These are phyloP conservation scores for Coemansia sp. DNA, from an alignment of 192 early-diverging fungal species.

Conservation along the genomic window DNA sequence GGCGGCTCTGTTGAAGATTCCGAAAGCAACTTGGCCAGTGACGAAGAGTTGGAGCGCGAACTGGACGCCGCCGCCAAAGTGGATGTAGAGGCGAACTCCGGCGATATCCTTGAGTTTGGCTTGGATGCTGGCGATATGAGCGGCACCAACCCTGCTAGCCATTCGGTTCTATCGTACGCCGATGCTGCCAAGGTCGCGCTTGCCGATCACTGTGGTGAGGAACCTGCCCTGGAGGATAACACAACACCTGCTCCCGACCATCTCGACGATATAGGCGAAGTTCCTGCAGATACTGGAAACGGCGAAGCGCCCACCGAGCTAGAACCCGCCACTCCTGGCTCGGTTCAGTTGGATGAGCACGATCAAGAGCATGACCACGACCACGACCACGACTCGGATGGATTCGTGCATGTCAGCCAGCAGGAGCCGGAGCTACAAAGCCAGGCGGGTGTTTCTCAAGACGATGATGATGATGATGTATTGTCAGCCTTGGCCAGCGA, in stretches of 20 bases:
- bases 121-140: background rate
- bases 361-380: conserved; percentile 7
- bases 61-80: background rate
- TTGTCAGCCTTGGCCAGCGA: background rate
- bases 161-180: background rate
- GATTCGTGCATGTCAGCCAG: conserved; percentile 48
- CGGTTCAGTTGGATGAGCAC: background rate
- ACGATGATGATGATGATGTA: background rate
- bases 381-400: conserved; percentile 41
- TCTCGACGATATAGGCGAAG: background rate
- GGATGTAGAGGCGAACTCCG: background rate
- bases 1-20: background rate
- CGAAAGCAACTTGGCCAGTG: background rate
- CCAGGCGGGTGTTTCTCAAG: conserved; percentile 13
- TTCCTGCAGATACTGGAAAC: background rate
- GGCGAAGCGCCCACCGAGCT: background rate
- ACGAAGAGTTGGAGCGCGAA: background rate
- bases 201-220: background rate
- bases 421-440: conserved; percentile 18
- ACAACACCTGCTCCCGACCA: background rate
- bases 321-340: background rate
- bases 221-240: background rate
- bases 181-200: conserved; percentile 5
- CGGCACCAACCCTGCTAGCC: background rate
- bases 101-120: background rate